phyloP scores from a whole-genome alignment of 768 basidiomycete species.

The Serendipita sp. region DNA sequence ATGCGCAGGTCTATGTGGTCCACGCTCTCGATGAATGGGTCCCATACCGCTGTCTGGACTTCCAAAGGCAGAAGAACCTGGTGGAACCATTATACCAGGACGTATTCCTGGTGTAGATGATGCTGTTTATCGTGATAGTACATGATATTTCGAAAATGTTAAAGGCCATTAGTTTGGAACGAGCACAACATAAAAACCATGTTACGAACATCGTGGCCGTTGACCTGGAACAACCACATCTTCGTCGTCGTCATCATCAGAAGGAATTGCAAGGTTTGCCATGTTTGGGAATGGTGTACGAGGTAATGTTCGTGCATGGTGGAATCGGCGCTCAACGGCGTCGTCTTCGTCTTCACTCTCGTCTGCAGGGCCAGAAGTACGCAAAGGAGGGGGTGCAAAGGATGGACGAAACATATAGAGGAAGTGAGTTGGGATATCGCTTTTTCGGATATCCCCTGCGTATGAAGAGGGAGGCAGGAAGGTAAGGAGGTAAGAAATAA shows the following conservation, averaged over 20 bases:
- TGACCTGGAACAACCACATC: background rate
- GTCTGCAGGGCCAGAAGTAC: background rate
- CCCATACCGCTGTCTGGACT: background rate
- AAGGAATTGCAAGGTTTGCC: background rate
- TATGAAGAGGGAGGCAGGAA: no score
- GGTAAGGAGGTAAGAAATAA: no score
- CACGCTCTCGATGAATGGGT: background rate
- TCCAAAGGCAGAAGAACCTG: background rate
- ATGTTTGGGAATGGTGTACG: background rate
- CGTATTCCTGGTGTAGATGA: background rate
- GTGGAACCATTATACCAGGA: background rate
- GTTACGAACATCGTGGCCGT: conserved; percentile 1
- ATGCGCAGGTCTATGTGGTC: background rate
- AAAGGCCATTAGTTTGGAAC: background rate
- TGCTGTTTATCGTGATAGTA: background rate
- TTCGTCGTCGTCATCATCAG: background rate
- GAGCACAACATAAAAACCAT: background rate
- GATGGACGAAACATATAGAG: background rate
- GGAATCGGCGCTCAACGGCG: background rate
- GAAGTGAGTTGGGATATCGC: no score
- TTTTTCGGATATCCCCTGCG: no score
- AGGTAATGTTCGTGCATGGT: background rate
- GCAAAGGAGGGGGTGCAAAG: background rate
- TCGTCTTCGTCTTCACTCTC: background rate
- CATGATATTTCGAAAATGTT: background rate